Percentiles rank a stretch among this genome's conserved stretches.
phyloP scores from a whole-genome alignment of 1,284 basidiomycete genomes.

The Trichosporon faecale region DNA sequence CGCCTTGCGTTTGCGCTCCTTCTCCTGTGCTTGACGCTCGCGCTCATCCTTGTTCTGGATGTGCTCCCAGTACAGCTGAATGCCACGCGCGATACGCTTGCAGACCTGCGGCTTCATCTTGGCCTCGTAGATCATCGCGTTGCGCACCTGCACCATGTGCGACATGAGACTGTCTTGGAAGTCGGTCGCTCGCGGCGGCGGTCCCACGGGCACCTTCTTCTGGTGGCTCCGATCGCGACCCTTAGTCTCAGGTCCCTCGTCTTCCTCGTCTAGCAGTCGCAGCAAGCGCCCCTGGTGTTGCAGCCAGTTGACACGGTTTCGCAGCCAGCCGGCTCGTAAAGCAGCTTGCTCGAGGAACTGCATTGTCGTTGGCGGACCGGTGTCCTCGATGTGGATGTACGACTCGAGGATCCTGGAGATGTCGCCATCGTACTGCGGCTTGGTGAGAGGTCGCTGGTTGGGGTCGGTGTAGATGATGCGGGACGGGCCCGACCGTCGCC shows the following conservation, averaged over 20 bases:
- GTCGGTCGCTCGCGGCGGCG: slow-evolving; percentile 41
- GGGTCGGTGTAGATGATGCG: slow-evolving; percentile 61
- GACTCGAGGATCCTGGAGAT: slow-evolving; percentile 62
- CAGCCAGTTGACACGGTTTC: slow-evolving; percentile 57
- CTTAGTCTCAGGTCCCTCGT: slow-evolving; percentile 33
- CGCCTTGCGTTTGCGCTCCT: slow-evolving; percentile 64
- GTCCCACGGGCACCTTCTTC: slow-evolving; percentile 19
- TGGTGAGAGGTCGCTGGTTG: slow-evolving; percentile 59
- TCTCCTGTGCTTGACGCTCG: slow-evolving; percentile 64
- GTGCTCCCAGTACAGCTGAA: slow-evolving; percentile 76
- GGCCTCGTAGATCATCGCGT: slow-evolving; percentile 49
- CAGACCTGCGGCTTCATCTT: slow-evolving; percentile 48
- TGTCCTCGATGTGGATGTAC: slow-evolving; percentile 58
- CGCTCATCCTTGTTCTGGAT: slow-evolving; percentile 63
- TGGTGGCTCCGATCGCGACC: slow-evolving; percentile 20
- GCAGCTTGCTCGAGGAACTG: slow-evolving; percentile 56
- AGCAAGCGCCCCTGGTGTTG: slow-evolving; percentile 49
- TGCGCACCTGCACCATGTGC: slow-evolving; percentile 51
- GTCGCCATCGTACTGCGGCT: slow-evolving; percentile 58
- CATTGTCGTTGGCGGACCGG: slow-evolving; percentile 54
- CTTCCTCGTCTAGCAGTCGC: slow-evolving; percentile 51
- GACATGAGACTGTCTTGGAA: slow-evolving; percentile 50
- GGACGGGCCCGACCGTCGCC: slow-evolving; percentile 67
- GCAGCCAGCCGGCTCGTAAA: slow-evolving; percentile 56
- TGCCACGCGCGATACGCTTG: slow-evolving; percentile 63